Conservation (phyloP, 2,329 filamentous ascomycete genomes). For the Tolypocladium tropicale region DNA sequence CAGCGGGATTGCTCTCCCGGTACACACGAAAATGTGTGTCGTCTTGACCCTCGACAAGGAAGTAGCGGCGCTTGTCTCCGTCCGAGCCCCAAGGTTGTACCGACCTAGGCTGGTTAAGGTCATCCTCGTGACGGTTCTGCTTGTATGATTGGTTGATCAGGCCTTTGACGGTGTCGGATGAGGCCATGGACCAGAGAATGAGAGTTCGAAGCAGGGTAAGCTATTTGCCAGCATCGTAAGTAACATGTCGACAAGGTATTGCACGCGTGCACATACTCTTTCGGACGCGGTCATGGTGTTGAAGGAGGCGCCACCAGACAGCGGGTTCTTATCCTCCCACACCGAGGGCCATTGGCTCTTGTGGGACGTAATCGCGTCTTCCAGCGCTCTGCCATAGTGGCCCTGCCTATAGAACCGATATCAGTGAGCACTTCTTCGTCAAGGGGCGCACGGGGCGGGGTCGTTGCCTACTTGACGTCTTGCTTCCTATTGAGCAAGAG, state of each 20-base stretch:
- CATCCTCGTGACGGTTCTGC: slow-evolving; percentile 69
- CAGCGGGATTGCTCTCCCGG: slow-evolving; percentile 77
- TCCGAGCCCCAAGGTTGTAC: slow-evolving; percentile 88
- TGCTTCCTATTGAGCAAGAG: slow-evolving; percentile 95
- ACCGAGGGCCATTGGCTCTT: slow-evolving; percentile 77
- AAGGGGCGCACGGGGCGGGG: background rate
- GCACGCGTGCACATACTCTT: slow-evolving; percentile 45
- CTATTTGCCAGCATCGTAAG: slow-evolving; percentile 32
- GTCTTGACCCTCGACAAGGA: slow-evolving; percentile 84
- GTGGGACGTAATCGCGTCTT: slow-evolving; percentile 82
- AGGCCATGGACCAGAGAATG: slow-evolving; percentile 79
- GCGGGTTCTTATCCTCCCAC: slow-evolving; percentile 76
- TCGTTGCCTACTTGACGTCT: slow-evolving; percentile 70
- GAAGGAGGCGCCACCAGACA: slow-evolving; percentile 74
- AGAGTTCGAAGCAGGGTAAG: slow-evolving; percentile 74
- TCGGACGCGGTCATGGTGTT: slow-evolving; percentile 70
- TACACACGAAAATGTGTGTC: slow-evolving; percentile 93
- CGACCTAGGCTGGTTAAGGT: slow-evolving; percentile 74
- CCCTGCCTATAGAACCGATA: slow-evolving; percentile 52
- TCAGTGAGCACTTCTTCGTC: slow-evolving; percentile 7
- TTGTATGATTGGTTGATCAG: slow-evolving; percentile 87
- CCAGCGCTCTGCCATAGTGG: slow-evolving; percentile 85
- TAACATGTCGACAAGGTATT: background rate
- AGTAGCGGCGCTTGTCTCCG: slow-evolving; percentile 86
- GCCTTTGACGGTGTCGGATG: slow-evolving; percentile 71